phyloP scores from a whole-genome alignment of 148 eudicot genomes.

The Spergularia bocconei region DNA sequence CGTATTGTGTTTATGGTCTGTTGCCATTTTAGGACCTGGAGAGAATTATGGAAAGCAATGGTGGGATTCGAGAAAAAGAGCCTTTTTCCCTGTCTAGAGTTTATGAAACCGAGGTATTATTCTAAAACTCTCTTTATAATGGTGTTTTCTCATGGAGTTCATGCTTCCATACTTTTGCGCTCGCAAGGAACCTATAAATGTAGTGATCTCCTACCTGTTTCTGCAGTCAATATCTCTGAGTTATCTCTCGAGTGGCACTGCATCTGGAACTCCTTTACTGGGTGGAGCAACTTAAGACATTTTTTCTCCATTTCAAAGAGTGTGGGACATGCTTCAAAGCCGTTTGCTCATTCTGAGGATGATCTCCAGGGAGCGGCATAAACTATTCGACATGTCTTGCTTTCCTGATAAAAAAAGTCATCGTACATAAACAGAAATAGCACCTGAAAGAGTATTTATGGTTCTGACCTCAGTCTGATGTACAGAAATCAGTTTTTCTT shows the following conservation, averaged over 20 bases:
- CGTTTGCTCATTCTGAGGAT: neutral
- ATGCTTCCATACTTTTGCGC: neutral
- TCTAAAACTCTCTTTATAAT: neutral
- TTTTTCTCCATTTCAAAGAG: neutral
- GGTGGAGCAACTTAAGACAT: constrained; percentile 29
- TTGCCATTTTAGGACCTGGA: constrained; percentile 59
- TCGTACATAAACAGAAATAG: constrained; percentile 15
- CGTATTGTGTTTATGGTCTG: constrained; percentile 11
- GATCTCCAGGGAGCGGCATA: neutral
- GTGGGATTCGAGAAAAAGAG: constrained; percentile 66
- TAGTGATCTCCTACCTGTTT: constrained; percentile 15
- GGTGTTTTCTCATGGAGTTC: constrained; percentile 1
- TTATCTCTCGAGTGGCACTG: constrained; percentile 47
- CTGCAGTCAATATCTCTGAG: constrained; percentile 52
- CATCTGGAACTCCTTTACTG: constrained; percentile 42
- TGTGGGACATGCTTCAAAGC: constrained; percentile 2
- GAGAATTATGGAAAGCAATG: constrained; percentile 55
- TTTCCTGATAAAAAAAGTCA: neutral
- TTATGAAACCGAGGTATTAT: constrained; percentile 53
- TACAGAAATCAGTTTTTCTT: constrained; percentile 9
- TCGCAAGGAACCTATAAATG: neutral
- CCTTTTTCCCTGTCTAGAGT: constrained; percentile 69
- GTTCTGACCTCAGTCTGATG: neutral
- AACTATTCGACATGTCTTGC: neutral
- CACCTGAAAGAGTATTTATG: constrained; percentile 20